These are phyloP conservation scores for Vitis labrusca DNA, from an alignment of 164 flowering plant species.

Conservation along the genomic window DNA sequence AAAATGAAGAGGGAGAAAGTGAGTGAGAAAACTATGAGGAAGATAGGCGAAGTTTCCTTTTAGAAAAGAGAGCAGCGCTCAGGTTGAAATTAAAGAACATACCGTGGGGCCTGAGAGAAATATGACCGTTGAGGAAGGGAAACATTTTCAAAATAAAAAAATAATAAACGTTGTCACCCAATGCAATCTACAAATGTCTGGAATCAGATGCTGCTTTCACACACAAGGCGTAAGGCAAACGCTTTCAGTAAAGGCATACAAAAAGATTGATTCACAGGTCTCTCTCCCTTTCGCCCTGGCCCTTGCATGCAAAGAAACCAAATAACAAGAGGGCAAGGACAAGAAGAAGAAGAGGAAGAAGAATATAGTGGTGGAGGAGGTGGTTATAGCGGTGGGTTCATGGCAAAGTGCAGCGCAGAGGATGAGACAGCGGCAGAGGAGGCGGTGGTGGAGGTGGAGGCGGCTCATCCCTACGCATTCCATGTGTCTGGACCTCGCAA, in stretches of 20 bases:
- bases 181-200: too few relatives aligned
- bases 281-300: slow-evolving; percentile 15
- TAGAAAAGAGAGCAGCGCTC: too few relatives aligned
- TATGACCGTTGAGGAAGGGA: slow-evolving; percentile 27
- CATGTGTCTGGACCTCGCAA: slow-evolving; percentile 91
- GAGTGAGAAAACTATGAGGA: too few relatives aligned
- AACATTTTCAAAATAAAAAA: too few relatives aligned
- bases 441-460: slow-evolving; percentile 15
- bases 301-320: neutral
- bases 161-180: too few relatives aligned
- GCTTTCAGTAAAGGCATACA: too few relatives aligned
- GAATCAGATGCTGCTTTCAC: too few relatives aligned
- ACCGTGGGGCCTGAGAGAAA: slow-evolving; percentile 1
- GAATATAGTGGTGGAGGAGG: neutral
- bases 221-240: too few relatives aligned
- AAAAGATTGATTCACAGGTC: neutral
- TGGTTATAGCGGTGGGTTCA: slow-evolving; percentile 10
- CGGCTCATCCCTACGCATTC: slow-evolving; percentile 75
- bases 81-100: too few relatives aligned
- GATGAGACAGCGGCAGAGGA: slow-evolving; percentile 16
- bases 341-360: slow-evolving; percentile 3
- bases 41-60: too few relatives aligned
- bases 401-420: slow-evolving; percentile 34
- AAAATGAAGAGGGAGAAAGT: too few relatives aligned
- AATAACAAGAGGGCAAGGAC: neutral